Percentiles rank a stretch among this genome's conserved stretches.
phyloP scores from a whole-genome alignment of 306 rosid genomes.

The Quillaja saponaria region DNA sequence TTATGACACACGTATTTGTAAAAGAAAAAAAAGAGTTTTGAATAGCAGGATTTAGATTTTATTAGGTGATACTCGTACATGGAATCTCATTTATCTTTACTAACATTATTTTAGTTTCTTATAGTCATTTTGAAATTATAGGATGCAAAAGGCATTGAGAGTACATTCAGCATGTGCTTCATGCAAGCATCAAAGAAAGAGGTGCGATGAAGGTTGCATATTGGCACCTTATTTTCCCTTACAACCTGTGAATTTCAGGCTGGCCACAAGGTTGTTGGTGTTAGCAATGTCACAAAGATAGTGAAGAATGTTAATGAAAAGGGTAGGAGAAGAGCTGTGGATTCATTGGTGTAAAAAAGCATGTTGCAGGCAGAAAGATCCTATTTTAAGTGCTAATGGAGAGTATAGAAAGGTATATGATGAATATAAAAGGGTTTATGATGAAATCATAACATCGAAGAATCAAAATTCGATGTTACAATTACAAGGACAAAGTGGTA shows the following conservation, averaged over 20 bases:
- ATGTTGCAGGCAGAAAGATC: conserved; percentile 68
- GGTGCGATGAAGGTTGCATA: conserved; percentile 54
- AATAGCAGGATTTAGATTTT: no score
- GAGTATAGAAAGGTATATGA: conserved; percentile 52
- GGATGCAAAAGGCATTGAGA: conserved; percentile 2
- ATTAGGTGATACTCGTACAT: no score
- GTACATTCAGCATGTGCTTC: conserved; percentile 73
- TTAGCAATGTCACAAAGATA: conserved; percentile 74
- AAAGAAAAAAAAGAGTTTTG: no score
- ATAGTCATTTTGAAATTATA: neutral
- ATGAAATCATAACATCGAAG: conserved; percentile 48
- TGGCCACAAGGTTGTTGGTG: conserved; percentile 72
- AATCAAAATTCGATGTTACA: conserved; percentile 40
- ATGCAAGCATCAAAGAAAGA: conserved; percentile 86
- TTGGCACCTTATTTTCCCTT: conserved; percentile 79
- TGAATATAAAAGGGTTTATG: conserved; percentile 45
- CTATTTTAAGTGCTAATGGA: conserved; percentile 67
- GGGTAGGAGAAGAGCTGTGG: conserved; percentile 49
- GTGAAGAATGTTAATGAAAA: conserved; percentile 47
- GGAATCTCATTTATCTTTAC: no score
- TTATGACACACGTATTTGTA: no score
- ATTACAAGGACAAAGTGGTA: conserved; percentile 31
- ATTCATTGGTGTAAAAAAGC: conserved; percentile 89
- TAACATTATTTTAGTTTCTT: no score
- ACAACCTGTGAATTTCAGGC: conserved; percentile 60